Evolutionary conservation across 2,329 filamentous ascomycete genomes (phyloP).

Genomic region (Exophiala calicioides): DNA sequence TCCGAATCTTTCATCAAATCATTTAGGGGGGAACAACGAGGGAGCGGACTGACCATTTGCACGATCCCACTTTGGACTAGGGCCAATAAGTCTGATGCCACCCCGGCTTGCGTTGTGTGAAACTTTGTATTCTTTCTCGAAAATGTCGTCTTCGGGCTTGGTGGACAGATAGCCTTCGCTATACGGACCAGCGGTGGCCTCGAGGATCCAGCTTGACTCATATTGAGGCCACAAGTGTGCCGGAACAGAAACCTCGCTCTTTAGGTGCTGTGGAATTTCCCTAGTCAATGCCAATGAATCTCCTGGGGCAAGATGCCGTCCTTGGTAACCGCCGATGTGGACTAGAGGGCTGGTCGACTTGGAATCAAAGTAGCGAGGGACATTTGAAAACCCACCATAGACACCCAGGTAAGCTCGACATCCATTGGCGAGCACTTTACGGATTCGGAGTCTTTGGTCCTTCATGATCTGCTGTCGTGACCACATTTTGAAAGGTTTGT

Average conservation of each 20-base stretch:
- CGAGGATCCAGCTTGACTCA: constrained; percentile 52
- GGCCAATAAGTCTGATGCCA: constrained; percentile 61
- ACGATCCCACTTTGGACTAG: constrained; percentile 59
- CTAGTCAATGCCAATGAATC: no score
- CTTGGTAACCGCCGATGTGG: constrained; percentile 62
- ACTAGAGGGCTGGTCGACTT: constrained; percentile 61
- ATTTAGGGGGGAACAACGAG: no score
- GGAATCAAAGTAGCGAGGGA: constrained; percentile 59
- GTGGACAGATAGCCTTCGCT: constrained; percentile 55
- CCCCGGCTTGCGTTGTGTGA: constrained; percentile 62
- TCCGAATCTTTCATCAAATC: no score
- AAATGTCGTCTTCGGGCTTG: constrained; percentile 58
- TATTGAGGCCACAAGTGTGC: constrained; percentile 39
- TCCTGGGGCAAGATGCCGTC: constrained; percentile 54
- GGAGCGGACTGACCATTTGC: no score
- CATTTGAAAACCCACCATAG: constrained; percentile 54
- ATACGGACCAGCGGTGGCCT: constrained; percentile 58
- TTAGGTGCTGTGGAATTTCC: no score
- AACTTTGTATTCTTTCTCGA: constrained; percentile 58
- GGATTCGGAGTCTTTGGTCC: constrained; percentile 57
- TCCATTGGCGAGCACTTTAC: constrained; percentile 53
- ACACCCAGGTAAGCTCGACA: constrained; percentile 61
- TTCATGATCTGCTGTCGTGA: constrained; percentile 50
- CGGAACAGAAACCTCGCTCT: no score
- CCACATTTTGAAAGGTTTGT: constrained; percentile 55